Evolutionary conservation across 2,329 filamentous ascomycete genomes (phyloP).

Genomic region (Coniosporium tulheliwenetii): DNA sequence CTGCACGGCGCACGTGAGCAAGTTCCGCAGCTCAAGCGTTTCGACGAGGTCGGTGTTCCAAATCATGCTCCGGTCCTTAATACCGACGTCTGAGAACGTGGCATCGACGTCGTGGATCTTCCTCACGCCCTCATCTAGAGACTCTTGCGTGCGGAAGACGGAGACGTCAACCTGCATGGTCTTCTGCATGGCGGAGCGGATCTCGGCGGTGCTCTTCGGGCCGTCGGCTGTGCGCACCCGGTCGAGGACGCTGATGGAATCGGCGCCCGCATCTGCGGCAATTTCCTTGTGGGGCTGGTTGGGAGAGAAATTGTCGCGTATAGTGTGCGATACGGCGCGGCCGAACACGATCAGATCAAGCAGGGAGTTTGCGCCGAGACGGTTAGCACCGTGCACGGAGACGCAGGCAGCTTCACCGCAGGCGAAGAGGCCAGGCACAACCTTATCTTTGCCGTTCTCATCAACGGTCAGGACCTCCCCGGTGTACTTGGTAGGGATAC

Average conservation of each 20-base stretch:
- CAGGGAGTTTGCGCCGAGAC: slow-evolving; percentile 93
- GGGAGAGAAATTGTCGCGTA: slow-evolving; percentile 84
- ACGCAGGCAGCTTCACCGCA: slow-evolving; percentile 96
- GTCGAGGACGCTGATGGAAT: slow-evolving; percentile 77
- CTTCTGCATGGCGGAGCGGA: slow-evolving; percentile 90
- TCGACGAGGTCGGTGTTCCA: slow-evolving; percentile 98
- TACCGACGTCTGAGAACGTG: slow-evolving; percentile 69
- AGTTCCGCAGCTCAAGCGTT: slow-evolving; percentile 86
- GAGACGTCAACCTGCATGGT: slow-evolving; percentile 95
- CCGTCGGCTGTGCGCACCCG: slow-evolving; percentile 70
- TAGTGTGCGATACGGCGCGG: slow-evolving; percentile 91
- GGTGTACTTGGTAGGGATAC: slow-evolving; percentile 94
- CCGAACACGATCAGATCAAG: slow-evolving; percentile 96
- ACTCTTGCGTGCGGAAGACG: slow-evolving; percentile 91
- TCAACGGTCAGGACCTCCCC: slow-evolving; percentile 89
- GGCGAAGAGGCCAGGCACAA: slow-evolving; percentile 88
- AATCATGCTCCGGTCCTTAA: slow-evolving; percentile 98
- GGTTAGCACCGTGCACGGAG: slow-evolving; percentile 95
- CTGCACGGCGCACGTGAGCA: slow-evolving; percentile 92
- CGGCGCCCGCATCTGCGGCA: slow-evolving; percentile 71
- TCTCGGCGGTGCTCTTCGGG: slow-evolving; percentile 73
- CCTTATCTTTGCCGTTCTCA: slow-evolving; percentile 72
- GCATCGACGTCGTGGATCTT: slow-evolving; percentile 73
- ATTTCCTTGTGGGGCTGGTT: slow-evolving; percentile 67
- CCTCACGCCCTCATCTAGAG: slow-evolving; percentile 79